phyloP scores from a whole-genome alignment of 108 stramenopile genomes.

The Aurantiochytrium sp. region DNA sequence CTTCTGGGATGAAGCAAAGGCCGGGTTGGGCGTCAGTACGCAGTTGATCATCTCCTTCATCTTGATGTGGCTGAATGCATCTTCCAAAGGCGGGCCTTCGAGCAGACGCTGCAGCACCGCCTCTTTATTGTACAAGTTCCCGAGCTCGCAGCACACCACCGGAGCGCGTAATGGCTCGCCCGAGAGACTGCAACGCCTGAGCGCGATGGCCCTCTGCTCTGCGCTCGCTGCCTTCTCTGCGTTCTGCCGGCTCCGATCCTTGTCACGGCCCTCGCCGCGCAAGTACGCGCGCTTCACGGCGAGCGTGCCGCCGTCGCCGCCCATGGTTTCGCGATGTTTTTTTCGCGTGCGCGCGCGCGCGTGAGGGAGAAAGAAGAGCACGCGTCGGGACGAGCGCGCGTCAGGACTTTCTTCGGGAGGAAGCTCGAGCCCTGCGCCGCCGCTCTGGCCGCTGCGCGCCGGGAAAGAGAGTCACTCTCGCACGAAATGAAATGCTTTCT shows the following conservation, averaged over 20 bases:
- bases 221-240: conserved; percentile 11
- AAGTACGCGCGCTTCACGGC: conserved; percentile 48
- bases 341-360: no score
- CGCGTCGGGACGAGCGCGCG: no score
- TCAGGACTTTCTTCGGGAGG: no score
- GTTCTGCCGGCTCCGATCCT: conserved; percentile 15
- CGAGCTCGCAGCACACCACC: conserved; percentile 46
- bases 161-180: conserved; percentile 40
- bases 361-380: no score
- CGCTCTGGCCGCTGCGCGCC: no score
- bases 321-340: conserved; percentile 20
- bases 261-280: conserved; percentile 27
- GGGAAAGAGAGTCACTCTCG: no score
- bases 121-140: conserved; percentile 54
- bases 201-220: not conserved
- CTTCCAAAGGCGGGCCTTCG: conserved; percentile 31
- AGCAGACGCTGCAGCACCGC: conserved; percentile 31
- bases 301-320: conserved; percentile 52
- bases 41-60: conserved; percentile 39
- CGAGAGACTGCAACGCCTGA: conserved; percentile 20
- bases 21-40: conserved; percentile 30
- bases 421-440: no score
- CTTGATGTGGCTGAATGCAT: conserved; percentile 36
- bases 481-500: no score
- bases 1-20: not conserved